These are phyloP conservation scores for Lentinula sp. DNA, from an alignment of 768 basidiomycete genomes.

Conservation along the genomic window DNA sequence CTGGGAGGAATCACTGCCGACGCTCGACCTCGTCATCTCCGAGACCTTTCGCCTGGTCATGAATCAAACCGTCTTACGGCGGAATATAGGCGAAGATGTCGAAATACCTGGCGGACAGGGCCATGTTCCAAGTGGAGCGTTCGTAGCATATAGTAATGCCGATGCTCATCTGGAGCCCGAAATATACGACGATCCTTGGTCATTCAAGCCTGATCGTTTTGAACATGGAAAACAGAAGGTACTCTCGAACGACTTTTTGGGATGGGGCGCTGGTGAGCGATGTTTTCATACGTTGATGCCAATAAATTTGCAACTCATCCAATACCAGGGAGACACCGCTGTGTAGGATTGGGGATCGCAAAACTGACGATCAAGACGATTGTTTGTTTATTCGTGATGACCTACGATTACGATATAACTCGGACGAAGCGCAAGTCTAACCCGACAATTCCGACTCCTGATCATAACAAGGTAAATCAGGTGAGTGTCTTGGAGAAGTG, in stretches of 20 bases:
- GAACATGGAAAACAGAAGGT: background rate
- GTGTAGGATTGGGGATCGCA: background rate
- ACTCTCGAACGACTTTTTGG: background rate
- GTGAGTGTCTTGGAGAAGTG: background rate
- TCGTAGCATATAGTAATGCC: background rate
- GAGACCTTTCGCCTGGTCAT: slow-evolving; percentile 31
- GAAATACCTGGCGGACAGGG: slow-evolving; percentile 10
- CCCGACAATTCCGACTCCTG: background rate
- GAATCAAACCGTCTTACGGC: slow-evolving; percentile 23
- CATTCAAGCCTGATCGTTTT: slow-evolving; percentile 1
- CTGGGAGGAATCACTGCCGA: slow-evolving; percentile 36
- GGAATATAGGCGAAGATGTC: slow-evolving; percentile 27
- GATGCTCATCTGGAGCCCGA: slow-evolving; percentile 1
- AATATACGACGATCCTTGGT: background rate
- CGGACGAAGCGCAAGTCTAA: background rate
- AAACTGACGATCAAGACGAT: slow-evolving; percentile 1
- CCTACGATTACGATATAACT: background rate
- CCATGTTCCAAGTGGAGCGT: background rate
- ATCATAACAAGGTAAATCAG: background rate
- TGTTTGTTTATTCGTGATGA: slow-evolving; percentile 1
- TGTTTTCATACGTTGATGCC: background rate
- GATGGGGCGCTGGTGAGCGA: slow-evolving; percentile 7
- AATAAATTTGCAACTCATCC: too few relatives aligned
- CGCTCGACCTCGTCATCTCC: slow-evolving; percentile 28
- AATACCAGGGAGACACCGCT: background rate